Conservation (phyloP, 371 early-diverging fungal genomes). For the Racocetra persica region DNA sequence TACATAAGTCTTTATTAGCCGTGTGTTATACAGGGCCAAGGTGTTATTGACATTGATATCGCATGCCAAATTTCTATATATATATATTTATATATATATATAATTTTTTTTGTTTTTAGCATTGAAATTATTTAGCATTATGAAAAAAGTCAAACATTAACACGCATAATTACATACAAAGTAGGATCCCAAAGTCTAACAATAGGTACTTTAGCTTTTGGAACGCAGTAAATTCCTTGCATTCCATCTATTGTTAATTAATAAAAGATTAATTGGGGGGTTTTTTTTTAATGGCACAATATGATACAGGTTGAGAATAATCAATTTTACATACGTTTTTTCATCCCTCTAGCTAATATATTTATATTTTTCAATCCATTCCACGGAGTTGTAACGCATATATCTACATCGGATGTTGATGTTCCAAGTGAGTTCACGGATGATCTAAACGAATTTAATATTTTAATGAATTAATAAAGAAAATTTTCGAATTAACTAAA, state of each 20-base stretch:
- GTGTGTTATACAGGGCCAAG: conserved; percentile 79
- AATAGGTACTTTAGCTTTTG: conserved; percentile 72
- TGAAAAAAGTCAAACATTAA: background rate
- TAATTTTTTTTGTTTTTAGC: background rate
- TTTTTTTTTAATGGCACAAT: too few species aligned
- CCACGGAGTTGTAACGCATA: conserved; percentile 38
- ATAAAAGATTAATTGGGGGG: background rate
- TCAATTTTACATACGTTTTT: conserved; percentile 28
- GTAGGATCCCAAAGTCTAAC: conserved; percentile 67
- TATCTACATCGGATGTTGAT: conserved; percentile 36
- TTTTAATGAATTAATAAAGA: background rate
- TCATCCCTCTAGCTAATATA: background rate
- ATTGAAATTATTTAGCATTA: background rate
- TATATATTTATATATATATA: too few species aligned
- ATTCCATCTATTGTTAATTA: conserved; percentile 58
- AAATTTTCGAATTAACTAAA: background rate
- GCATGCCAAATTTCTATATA: conserved; percentile 69
- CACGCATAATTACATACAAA: conserved; percentile 57
- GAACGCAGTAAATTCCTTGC: conserved; percentile 60
- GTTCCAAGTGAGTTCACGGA: conserved; percentile 39
- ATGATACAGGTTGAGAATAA: too few species aligned
- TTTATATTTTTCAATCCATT: conserved; percentile 10
- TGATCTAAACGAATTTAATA: conserved; percentile 22
- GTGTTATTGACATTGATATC: conserved; percentile 89
- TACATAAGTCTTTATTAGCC: conserved; percentile 79